These are phyloP conservation scores for Ophiosphaerella narmari DNA, from an alignment of 2,329 filamentous ascomycete genomes.

Conservation along the genomic window DNA sequence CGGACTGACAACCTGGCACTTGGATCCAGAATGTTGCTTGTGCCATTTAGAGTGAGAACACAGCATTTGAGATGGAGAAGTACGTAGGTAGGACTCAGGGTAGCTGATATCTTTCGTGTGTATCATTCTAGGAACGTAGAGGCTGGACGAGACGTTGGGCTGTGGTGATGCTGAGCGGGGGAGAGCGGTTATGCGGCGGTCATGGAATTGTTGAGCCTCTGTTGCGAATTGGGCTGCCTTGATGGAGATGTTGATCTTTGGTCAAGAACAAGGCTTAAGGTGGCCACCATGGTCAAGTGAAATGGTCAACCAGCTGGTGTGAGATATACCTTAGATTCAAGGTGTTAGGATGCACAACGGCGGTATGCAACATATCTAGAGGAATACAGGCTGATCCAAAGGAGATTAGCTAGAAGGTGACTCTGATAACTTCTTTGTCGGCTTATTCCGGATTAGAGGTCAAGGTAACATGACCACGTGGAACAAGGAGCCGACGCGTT, in stretches of 20 bases:
- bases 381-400: not conserved
- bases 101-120: slow-evolving; percentile 7
- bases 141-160: not conserved
- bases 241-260: no score
- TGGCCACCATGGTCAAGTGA: no score
- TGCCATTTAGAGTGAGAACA: slow-evolving; percentile 21
- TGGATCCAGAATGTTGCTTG: not conserved
- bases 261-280: no score
- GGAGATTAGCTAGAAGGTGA: not conserved
- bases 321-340: no score
- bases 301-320: no score
- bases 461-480: slow-evolving; percentile 25
- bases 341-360: no score
- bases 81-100: slow-evolving; percentile 17
- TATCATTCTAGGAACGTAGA: not conserved
- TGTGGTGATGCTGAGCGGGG: not conserved
- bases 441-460: slow-evolving; percentile 4
- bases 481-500: slow-evolving; percentile 6
- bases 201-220: no score
- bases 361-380: not conserved
- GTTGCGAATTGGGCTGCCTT: no score
- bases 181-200: no score
- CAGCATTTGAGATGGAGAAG: slow-evolving; percentile 7
- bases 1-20: no score
- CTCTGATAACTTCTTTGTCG: slow-evolving; percentile 11